Evolutionary conservation across 306 rosid genomes (phyloP).

Genomic region (Potentilla sterilis): DNA sequence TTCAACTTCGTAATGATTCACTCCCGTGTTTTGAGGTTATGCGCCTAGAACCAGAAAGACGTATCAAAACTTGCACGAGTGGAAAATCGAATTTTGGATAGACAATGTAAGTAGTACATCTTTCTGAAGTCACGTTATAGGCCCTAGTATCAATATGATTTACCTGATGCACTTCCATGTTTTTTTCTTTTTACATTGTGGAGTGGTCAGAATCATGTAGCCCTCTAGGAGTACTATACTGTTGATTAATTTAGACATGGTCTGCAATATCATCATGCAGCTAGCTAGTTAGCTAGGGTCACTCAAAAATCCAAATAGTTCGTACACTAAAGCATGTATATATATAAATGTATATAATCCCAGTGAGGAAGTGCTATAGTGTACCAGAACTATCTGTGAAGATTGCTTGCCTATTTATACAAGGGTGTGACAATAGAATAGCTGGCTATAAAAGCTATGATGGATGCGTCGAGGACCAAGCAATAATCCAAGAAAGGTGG

Average conservation of each 20-base stretch:
- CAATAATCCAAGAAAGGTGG: slow-evolving; percentile 18
- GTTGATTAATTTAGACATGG: neutral
- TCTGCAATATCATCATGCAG: slow-evolving; percentile 11
- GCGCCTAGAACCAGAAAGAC: neutral
- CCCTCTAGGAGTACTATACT: neutral
- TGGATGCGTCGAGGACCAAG: neutral
- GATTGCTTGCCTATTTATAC: slow-evolving; percentile 32
- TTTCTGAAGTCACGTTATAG: slow-evolving; percentile 19
- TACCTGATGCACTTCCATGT: neutral
- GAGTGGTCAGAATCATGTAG: neutral
- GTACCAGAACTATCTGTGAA: slow-evolving; percentile 31
- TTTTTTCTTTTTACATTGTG: neutral
- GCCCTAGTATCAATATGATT: neutral
- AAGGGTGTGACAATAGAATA: slow-evolving; percentile 5
- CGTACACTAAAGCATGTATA: neutral
- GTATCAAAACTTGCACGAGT: slow-evolving; percentile 7
- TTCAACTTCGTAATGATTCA: neutral
- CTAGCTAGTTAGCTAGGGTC: slow-evolving; percentile 13
- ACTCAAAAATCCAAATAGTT: slow-evolving; percentile 17
- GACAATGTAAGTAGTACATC: neutral
- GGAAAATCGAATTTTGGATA: neutral
- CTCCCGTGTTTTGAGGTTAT: neutral
- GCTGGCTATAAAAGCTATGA: slow-evolving; percentile 26
- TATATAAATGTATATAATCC: neutral
- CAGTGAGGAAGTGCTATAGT: slow-evolving; percentile 36